phyloP scores from a whole-genome alignment of 179 eudicot genomes.

The Beta corolliflora region DNA sequence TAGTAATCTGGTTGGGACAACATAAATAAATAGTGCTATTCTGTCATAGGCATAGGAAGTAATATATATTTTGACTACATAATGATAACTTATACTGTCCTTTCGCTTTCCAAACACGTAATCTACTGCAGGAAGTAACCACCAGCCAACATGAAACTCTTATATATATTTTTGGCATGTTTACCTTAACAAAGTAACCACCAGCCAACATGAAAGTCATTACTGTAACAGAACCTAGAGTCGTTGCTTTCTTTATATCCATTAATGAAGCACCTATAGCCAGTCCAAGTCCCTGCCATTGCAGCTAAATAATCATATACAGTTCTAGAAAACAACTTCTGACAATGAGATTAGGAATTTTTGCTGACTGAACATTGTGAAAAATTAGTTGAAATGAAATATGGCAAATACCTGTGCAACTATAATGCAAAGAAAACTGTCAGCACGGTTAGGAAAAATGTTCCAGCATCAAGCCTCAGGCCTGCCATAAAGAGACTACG shows the following conservation, averaged over 20 bases:
- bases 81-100: no score
- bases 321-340: background rate
- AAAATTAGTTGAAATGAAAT: slow-evolving; percentile 2
- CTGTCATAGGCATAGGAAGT: no score
- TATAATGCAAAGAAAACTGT: slow-evolving; percentile 82
- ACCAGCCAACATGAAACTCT: background rate
- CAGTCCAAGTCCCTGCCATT: slow-evolving; percentile 84
- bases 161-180: background rate
- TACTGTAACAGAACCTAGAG: slow-evolving; percentile 87
- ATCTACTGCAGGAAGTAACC: no score
- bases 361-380: background rate
- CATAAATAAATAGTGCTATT: no score
- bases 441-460: slow-evolving; percentile 56
- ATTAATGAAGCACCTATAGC: slow-evolving; percentile 87
- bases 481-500: no score
- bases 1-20: no score
- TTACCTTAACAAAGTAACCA: slow-evolving; percentile 84
- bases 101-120: no score
- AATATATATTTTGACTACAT: no score
- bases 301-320: background rate
- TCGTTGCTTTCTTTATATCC: slow-evolving; percentile 94
- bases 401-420: slow-evolving; percentile 90
- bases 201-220: slow-evolving; percentile 99
- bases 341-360: background rate
- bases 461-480: no score